Conservation (phyloP, 495 filamentous ascomycete species). For the Penicillium lagena region DNA sequence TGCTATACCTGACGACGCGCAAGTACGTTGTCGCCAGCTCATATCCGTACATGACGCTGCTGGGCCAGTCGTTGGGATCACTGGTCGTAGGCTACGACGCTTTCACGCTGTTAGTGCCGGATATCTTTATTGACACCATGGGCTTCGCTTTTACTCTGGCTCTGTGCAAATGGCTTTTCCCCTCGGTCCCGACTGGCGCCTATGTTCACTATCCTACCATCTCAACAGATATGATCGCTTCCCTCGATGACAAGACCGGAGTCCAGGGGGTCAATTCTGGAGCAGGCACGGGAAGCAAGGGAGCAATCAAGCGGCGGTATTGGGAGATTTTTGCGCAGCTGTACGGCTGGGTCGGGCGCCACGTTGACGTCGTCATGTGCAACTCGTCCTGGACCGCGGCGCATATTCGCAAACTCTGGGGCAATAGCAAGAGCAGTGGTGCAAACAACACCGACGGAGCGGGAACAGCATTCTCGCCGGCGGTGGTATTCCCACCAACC, state of each 20-base stretch:
- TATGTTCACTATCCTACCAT: conserved; percentile 99
- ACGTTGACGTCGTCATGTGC: conserved; percentile 90
- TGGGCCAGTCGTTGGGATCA: conserved; percentile 86
- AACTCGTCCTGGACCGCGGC: conserved; percentile 90
- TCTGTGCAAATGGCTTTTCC: conserved; percentile 77
- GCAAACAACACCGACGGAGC: conserved; percentile 25
- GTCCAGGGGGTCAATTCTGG: conserved; percentile 78
- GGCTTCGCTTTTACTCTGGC: conserved; percentile 90
- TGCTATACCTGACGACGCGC: conserved; percentile 84
- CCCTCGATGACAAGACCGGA: conserved; percentile 61
- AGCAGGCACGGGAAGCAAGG: conserved; percentile 60
- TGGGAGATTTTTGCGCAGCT: conserved; percentile 78
- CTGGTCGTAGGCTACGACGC: conserved; percentile 84
- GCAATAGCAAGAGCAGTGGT: conserved; percentile 21
- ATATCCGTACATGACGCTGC: conserved; percentile 90
- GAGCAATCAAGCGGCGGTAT: conserved; percentile 66
- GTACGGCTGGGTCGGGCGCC: conserved; percentile 73
- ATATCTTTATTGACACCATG: conserved; percentile 97
- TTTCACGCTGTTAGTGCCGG: conserved; percentile 85
- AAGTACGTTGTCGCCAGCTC: conserved; percentile 75
- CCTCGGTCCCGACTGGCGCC: conserved; percentile 72
- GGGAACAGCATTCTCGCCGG: conserved; percentile 19
- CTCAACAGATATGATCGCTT: conserved; percentile 92
- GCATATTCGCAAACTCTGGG: conserved; percentile 81
- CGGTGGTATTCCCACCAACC: conserved; percentile 85